phyloP scores from a whole-genome alignment of 2,329 filamentous ascomycete genomes.

The Microdochium bolleyi region DNA sequence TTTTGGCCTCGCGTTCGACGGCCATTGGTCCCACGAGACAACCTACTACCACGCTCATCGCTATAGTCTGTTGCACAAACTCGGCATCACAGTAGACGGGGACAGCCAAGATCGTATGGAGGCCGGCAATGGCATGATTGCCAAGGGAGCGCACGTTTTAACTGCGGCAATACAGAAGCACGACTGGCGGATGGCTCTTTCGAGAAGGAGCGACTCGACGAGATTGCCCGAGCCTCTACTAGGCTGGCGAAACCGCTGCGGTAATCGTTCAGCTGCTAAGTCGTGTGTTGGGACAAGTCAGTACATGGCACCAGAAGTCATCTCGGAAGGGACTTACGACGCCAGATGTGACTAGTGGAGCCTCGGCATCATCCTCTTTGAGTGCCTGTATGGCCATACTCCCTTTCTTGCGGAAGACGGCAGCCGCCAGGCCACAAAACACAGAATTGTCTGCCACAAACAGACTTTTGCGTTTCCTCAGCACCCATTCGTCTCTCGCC shows the following conservation, averaged over 20 bases:
- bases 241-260: conserved; percentile 60
- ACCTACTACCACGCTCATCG: conserved; percentile 79
- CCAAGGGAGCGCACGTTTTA: conserved; percentile 30
- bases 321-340: conserved; percentile 76
- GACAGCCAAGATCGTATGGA: conserved; percentile 57
- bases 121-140: conserved; percentile 22
- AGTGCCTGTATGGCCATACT: conserved; percentile 88
- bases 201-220: neutral
- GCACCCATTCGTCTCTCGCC: conserved; percentile 55
- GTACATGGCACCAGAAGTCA: conserved; percentile 96
- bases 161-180: conserved; percentile 28
- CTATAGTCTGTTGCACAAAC: conserved; percentile 67
- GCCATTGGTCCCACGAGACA: conserved; percentile 89
- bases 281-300: conserved; percentile 93
- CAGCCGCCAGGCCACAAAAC: conserved; percentile 69
- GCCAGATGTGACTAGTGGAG: conserved; percentile 97
- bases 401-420: conserved; percentile 77
- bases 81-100: conserved; percentile 66
- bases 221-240: conserved; percentile 43
- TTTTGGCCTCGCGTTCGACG: conserved; percentile 91
- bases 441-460: conserved; percentile 72
- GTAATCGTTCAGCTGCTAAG: conserved; percentile 65
- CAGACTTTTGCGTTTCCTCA: conserved; percentile 63
- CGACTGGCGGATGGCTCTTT: conserved; percentile 19
- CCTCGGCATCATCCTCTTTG: conserved; percentile 86